Conservation (phyloP, 306 rosid genomes). For the Abrus precatorius region DNA sequence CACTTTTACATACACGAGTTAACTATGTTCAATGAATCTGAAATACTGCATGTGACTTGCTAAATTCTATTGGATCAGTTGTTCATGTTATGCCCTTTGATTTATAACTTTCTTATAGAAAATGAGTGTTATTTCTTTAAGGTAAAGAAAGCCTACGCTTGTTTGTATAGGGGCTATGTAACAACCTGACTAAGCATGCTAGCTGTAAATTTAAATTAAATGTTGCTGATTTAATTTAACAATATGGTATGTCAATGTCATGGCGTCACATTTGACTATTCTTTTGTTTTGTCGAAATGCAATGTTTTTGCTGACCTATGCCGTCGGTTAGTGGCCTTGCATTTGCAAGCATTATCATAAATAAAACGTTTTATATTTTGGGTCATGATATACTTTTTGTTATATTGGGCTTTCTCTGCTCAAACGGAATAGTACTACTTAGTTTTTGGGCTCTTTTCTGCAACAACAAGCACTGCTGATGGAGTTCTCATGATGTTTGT, state of each 20-base stretch:
- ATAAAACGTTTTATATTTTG: background rate
- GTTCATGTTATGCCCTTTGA: background rate
- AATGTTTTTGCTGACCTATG: slow-evolving; percentile 24
- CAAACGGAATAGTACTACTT: too few species aligned
- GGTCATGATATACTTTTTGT: too few species aligned
- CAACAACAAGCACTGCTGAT: too few species aligned
- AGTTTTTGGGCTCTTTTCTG: too few species aligned
- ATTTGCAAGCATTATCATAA: slow-evolving; percentile 7
- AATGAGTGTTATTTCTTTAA: background rate
- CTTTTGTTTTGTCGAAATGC: slow-evolving; percentile 28
- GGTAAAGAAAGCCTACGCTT: slow-evolving; percentile 15
- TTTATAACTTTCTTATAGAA: background rate
- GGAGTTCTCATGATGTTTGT: too few species aligned
- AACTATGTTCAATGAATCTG: slow-evolving; percentile 48
- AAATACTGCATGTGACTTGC: slow-evolving; percentile 43
- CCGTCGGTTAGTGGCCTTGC: slow-evolving; percentile 24
- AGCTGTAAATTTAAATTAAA: slow-evolving; percentile 10
- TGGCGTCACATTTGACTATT: slow-evolving; percentile 34
- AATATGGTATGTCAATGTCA: slow-evolving; percentile 19
- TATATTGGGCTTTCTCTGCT: background rate
- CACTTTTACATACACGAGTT: slow-evolving; percentile 23
- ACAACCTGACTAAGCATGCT: slow-evolving; percentile 24
- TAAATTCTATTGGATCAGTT: slow-evolving; percentile 35
- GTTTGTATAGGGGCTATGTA: slow-evolving; percentile 11
- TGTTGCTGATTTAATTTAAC: slow-evolving; percentile 14